phyloP scores from a whole-genome alignment of 352 stramenopile genomes.

The Lagenidium giganteum region DNA sequence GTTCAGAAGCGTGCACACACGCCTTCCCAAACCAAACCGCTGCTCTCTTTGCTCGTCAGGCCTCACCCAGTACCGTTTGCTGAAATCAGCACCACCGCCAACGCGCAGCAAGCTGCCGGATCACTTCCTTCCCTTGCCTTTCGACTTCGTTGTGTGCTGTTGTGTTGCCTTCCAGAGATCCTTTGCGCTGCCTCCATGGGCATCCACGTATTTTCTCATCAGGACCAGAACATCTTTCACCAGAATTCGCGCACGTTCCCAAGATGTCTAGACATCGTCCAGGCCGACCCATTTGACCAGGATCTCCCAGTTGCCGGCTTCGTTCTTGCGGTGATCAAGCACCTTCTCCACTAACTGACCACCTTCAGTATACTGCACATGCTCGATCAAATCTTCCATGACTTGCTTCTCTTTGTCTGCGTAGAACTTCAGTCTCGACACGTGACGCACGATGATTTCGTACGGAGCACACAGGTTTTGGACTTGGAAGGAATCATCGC shows the following conservation, averaged over 20 bases:
- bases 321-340: neutral
- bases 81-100: too few species aligned
- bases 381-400: conserved; percentile 1
- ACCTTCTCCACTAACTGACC: conserved; percentile 14
- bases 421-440: conserved; percentile 13
- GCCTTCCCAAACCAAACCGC: too few species aligned
- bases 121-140: too few species aligned
- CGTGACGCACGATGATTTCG: conserved; percentile 5
- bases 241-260: conserved; percentile 5
- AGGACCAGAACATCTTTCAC: conserved; percentile 6
- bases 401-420: conserved; percentile 3
- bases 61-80: too few species aligned
- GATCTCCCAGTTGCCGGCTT: neutral
- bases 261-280: conserved; percentile 6
- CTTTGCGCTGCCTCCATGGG: too few species aligned
- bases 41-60: too few species aligned
- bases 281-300: conserved; percentile 11
- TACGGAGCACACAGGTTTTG: conserved; percentile 8
- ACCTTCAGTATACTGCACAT: conserved; percentile 9
- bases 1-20: too few species aligned
- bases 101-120: too few species aligned
- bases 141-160: too few species aligned
- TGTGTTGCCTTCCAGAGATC: too few species aligned
- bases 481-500: conserved; percentile 4
- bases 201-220: too few species aligned